Conservation (phyloP, 495 filamentous ascomycete genomes). For the Entonaema liquescens region DNA sequence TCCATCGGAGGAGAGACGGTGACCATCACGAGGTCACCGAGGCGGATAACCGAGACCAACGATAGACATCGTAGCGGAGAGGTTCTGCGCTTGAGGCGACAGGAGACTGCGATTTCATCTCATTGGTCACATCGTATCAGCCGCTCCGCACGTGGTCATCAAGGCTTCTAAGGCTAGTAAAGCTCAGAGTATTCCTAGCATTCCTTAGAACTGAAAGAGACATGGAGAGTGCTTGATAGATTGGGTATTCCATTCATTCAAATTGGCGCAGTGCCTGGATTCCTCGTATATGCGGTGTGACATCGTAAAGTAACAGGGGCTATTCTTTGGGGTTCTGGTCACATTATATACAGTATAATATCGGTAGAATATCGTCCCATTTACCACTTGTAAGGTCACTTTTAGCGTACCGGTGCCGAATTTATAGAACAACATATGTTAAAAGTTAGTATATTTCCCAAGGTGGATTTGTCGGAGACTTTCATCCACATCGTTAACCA, state of each 20-base stretch:
- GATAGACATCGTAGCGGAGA: constrained; percentile 2
- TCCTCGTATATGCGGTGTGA: constrained; percentile 42
- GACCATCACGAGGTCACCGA: constrained; percentile 29
- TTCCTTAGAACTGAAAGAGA: constrained; percentile 4
- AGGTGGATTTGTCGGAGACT: not conserved
- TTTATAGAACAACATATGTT: not conserved
- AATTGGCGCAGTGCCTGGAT: constrained; percentile 8
- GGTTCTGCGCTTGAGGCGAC: not conserved
- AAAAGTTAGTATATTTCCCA: not conserved
- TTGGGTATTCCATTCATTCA: constrained; percentile 1
- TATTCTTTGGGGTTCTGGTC: constrained; percentile 12
- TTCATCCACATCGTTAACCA: not conserved
- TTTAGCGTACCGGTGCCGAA: not conserved
- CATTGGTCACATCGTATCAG: constrained; percentile 37
- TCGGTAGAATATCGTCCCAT: constrained; percentile 12
- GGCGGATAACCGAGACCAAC: constrained; percentile 10
- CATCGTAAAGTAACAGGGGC: constrained; percentile 33
- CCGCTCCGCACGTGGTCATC: constrained; percentile 27
- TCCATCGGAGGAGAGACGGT: constrained; percentile 1
- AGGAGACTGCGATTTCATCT: not conserved
- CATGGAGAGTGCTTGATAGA: not conserved
- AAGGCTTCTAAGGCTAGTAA: constrained; percentile 1
- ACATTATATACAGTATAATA: constrained; percentile 1
- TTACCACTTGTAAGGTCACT: not conserved
- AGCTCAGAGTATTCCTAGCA: not conserved